Evolutionary conservation across 2,329 filamentous ascomycete genomes (phyloP).

Genomic region (Pseudofabraea citricarpa): DNA sequence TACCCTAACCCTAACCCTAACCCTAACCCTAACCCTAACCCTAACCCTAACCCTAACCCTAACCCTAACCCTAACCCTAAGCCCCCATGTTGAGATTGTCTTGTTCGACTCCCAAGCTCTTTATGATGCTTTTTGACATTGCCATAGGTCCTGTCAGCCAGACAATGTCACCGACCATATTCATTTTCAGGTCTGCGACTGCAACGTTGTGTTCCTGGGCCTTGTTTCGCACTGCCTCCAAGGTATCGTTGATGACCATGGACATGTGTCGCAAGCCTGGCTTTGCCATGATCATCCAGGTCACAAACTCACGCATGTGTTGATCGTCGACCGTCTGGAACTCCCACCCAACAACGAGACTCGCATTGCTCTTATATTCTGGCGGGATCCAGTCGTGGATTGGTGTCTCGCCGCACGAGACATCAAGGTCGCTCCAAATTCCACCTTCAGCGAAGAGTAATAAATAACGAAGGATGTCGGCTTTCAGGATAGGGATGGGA

Average conservation of each 20-base stretch:
- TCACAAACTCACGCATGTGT: conserved; percentile 20
- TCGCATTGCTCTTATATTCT: conserved; percentile 24
- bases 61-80: no score
- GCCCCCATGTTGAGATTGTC: no score
- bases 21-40: no score
- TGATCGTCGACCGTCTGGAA: conserved; percentile 22
- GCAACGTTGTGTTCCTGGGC: conserved; percentile 11
- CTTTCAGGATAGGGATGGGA: conserved; percentile 33
- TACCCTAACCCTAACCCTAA: no score
- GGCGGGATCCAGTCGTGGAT: conserved; percentile 33
- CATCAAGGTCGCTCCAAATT: conserved; percentile 37
- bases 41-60: no score
- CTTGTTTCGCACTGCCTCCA: conserved; percentile 14
- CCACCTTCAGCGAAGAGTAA: conserved; percentile 35
- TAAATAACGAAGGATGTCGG: conserved; percentile 38
- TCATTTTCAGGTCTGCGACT: conserved; percentile 14
- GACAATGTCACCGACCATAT: conserved; percentile 24
- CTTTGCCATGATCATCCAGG: conserved; percentile 28
- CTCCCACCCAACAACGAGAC: conserved; percentile 34
- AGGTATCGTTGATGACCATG: conserved; percentile 25
- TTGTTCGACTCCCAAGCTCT: no score
- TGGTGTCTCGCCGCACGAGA: conserved; percentile 27
- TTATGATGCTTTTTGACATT: conserved; percentile 21
- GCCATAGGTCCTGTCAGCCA: conserved; percentile 26
- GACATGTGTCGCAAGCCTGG: conserved; percentile 20